These are phyloP conservation scores for Leptographium galeiforme DNA, from an alignment of 2,329 filamentous ascomycete genomes.

Conservation along the genomic window DNA sequence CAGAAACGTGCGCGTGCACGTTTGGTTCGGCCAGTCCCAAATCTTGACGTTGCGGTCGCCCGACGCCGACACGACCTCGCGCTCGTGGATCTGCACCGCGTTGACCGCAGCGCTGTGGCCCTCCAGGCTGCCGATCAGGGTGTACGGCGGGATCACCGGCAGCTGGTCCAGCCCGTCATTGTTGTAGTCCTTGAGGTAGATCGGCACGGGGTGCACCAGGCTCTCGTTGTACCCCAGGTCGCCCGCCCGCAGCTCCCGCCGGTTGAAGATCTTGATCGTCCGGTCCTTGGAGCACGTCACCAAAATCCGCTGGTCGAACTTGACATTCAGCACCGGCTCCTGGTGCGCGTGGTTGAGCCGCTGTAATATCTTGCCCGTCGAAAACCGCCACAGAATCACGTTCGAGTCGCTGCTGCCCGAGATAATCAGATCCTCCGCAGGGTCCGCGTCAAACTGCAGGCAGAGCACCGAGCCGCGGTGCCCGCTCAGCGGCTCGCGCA, in stretches of 20 bases:
- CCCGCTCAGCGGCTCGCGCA: conserved; percentile 57
- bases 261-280: conserved; percentile 92
- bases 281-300: conserved; percentile 98
- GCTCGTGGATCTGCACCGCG: conserved; percentile 76
- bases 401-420: conserved; percentile 88
- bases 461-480: conserved; percentile 84
- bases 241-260: conserved; percentile 49
- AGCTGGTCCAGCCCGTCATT: conserved; percentile 36
- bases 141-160: conserved; percentile 50
- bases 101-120: conserved; percentile 91
- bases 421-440: conserved; percentile 81
- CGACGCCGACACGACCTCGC: conserved; percentile 86
- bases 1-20: conserved; percentile 62
- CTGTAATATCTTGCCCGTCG: conserved; percentile 71
- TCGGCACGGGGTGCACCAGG: conserved; percentile 42
- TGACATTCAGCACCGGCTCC: conserved; percentile 86
- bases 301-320: conserved; percentile 80
- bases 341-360: conserved; percentile 63
- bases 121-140: conserved; percentile 63
- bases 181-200: conserved; percentile 39
- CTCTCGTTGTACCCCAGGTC: conserved; percentile 40
- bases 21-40: conserved; percentile 77
- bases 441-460: conserved; percentile 82
- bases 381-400: conserved; percentile 87
- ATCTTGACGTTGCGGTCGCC: conserved; percentile 89